Evolutionary conservation across 306 rosid species (phyloP).

Genomic region (Gastrolobium bilobum): DNA sequence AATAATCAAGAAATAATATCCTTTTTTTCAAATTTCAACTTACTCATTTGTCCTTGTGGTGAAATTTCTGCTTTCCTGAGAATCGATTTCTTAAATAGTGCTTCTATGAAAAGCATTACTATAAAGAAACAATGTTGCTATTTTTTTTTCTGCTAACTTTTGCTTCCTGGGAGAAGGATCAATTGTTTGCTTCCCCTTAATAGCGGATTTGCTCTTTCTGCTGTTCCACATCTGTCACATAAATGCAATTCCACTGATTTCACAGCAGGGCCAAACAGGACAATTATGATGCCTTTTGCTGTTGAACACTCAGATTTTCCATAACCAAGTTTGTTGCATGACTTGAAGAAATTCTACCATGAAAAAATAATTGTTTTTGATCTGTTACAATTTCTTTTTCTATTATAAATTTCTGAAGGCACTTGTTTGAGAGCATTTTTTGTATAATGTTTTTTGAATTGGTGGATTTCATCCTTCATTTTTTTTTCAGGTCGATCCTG

Average conservation of each 20-base stretch:
- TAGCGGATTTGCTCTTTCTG: constrained; percentile 13
- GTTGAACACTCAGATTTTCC: constrained; percentile 39
- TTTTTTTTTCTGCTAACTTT: background rate
- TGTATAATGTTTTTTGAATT: constrained; percentile 36
- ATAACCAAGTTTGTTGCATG: constrained; percentile 10
- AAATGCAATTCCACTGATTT: constrained; percentile 27
- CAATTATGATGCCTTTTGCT: constrained; percentile 13
- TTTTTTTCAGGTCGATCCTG: constrained; percentile 79
- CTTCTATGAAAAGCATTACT: background rate
- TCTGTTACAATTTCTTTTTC: constrained; percentile 17
- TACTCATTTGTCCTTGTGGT: constrained; percentile 19
- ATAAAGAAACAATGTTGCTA: background rate
- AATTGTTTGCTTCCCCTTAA: constrained; percentile 21
- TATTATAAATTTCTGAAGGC: constrained; percentile 24
- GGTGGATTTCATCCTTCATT: constrained; percentile 37
- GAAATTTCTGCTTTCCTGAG: background rate
- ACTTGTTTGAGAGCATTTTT: constrained; percentile 35
- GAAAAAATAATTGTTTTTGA: background rate
- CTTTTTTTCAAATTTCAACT: too few species aligned
- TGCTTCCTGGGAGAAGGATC: background rate
- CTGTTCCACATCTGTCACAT: background rate
- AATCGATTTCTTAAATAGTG: background rate
- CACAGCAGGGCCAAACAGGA: constrained; percentile 3
- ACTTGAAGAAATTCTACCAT: constrained; percentile 35
- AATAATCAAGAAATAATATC: too few species aligned